Base-by-base conservation (phyloP, 805 yeast species). In the Ogataea polymorpha region DNA sequence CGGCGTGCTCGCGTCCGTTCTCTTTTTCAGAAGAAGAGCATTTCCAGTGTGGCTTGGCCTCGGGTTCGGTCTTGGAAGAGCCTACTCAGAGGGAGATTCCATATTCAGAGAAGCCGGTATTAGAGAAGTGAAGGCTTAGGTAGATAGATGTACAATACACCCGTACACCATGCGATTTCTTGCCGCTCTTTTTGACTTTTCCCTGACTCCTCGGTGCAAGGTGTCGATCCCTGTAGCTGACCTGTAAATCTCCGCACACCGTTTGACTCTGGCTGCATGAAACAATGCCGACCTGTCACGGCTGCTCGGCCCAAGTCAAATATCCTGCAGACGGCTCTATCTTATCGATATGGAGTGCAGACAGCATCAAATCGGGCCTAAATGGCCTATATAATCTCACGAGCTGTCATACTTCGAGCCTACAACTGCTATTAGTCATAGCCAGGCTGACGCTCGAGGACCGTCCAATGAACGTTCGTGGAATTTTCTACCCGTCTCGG, bases 31-130 rank as follows among this genome's bases (percentile, higher is more conserved):
- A 66, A 86, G 98, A 74, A 82, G 98, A 68, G 76, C 96, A 8
- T 93, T 89, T 80, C 99, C 99, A 41, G 98, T 91, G 31, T 90
- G 97, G 96, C 68, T 91, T 48, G 99, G 99, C 51, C 70, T 89
- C 50, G 99, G 99, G 27, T 91, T 93, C 58, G 99, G 99, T 53
- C 76, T 90, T 48, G 99, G 99, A 51, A 84, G 96, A 72, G 96
- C 96, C 40, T 93, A 89, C 68, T 81, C 98, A 46, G 99, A 93
- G 71, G 99, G 98, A 47, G 98, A 93, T 61, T 95, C 97, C 46
- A 85, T 90, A 42, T 91, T 93, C 77, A 83, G 97, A 70, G 70
- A 74, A 42, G 86, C 83, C 48, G 95, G 95, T 42, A 63, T 82
- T 49, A 82, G 95, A 74, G 70, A 80, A 38, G 79, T 82, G 44